Percentiles rank a stretch among this genome's conserved stretches.
Conservation (phyloP, 345 rosid species). For the Bretschneidera sinensis region DNA sequence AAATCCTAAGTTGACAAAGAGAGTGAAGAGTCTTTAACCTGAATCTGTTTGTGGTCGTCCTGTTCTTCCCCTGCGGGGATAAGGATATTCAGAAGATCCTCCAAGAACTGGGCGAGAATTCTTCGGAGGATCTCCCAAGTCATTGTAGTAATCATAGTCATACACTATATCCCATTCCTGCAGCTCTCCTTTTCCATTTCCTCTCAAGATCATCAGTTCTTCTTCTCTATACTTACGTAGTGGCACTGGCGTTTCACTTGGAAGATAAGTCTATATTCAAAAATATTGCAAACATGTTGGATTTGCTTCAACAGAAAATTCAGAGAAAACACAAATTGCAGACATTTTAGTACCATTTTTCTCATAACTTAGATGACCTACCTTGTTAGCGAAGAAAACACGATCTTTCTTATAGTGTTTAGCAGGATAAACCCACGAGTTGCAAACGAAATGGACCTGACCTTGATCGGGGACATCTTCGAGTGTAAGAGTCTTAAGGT, state of each 20-base stretch:
- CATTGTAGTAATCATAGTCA: conserved; percentile 85
- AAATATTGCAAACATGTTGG: not conserved
- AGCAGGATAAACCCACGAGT: conserved; percentile 86
- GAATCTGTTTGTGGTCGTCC: conserved; percentile 45
- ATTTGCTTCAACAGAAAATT: too few species aligned
- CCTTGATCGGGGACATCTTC: conserved; percentile 72
- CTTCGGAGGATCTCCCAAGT: conserved; percentile 50
- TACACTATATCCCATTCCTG: conserved; percentile 77
- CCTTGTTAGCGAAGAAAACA: conserved; percentile 81
- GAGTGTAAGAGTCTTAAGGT: conserved; percentile 61
- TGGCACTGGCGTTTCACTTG: conserved; percentile 53
- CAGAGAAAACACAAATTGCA: too few species aligned
- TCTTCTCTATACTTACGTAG: conserved; percentile 53
- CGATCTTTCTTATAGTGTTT: conserved; percentile 44
- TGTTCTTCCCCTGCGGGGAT: conserved; percentile 89
- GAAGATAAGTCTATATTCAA: conserved; percentile 74
- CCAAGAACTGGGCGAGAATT: conserved; percentile 76
- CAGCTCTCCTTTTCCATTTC: conserved; percentile 63
- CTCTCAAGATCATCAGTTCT: conserved; percentile 62
- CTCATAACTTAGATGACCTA: not conserved
- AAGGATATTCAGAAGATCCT: conserved; percentile 62
- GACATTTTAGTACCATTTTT: not conserved
- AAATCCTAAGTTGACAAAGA: not conserved
- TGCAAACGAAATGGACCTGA: conserved; percentile 62
- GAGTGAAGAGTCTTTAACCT: conserved; percentile 21